Evolutionary conservation across 352 stramenopile species (phyloP).

Genomic region (Globisporangium sylvaticum): DNA sequence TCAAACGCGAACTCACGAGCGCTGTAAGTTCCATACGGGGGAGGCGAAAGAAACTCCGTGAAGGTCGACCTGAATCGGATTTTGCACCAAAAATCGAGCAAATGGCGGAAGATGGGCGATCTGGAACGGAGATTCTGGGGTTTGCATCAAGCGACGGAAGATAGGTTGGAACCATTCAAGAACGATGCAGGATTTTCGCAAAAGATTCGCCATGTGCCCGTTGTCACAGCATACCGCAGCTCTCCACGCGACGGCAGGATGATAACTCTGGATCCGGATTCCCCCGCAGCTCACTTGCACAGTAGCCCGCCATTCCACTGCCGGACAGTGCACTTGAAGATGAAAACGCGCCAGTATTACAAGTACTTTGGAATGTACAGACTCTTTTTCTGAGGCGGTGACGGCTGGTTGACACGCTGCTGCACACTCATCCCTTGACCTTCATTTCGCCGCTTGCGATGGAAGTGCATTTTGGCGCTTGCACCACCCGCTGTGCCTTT

Average conservation of each 20-base stretch:
- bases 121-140: background rate
- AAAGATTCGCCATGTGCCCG: background rate
- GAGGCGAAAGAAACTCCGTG: background rate
- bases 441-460: background rate
- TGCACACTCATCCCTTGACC: background rate
- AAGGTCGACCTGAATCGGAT: background rate
- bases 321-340: background rate
- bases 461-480: background rate
- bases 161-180: background rate
- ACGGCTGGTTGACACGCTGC: background rate
- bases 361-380: constrained; percentile 19
- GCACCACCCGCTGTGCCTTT: background rate
- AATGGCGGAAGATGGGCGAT: background rate
- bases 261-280: background rate
- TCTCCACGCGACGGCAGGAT: background rate
- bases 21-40: too few species aligned
- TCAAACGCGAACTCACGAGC: background rate
- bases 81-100: background rate
- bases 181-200: background rate
- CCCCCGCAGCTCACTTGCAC: background rate
- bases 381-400: background rate
- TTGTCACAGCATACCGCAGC: background rate
- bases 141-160: background rate
- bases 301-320: background rate
- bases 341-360: background rate